Evolutionary conservation across 2,329 filamentous ascomycete genomes (phyloP).

Genomic region (Ceratocystis alfenasii): DNA sequence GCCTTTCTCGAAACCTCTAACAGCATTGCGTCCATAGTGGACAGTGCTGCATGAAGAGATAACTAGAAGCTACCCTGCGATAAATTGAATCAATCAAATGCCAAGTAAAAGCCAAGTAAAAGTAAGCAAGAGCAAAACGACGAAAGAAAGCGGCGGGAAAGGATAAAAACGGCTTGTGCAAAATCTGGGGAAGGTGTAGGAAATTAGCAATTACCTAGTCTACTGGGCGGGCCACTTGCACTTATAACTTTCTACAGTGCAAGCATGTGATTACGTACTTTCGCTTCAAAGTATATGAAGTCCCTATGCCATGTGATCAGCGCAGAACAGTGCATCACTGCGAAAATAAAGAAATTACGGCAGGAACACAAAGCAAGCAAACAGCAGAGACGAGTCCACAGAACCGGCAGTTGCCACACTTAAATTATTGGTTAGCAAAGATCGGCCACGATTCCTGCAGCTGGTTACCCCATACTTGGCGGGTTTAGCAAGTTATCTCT

Average conservation of each 20-base stretch:
- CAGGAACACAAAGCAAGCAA: neutral
- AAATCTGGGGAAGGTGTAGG: slow-evolving; percentile 2
- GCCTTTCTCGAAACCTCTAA: neutral
- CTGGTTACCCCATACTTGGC: neutral
- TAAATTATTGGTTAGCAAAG: neutral
- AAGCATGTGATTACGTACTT: neutral
- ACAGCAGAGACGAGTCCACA: neutral
- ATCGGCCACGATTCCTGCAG: neutral
- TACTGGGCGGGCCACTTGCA: neutral
- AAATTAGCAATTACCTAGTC: neutral
- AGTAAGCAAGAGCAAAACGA: neutral
- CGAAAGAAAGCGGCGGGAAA: neutral
- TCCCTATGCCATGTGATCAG: neutral
- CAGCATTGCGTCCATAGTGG: neutral
- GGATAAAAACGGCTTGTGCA: neutral
- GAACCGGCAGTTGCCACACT: neutral
- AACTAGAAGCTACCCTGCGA: neutral
- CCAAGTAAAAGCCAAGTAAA: neutral
- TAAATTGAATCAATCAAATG: neutral
- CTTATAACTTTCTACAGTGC: neutral
- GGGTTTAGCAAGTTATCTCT: neutral
- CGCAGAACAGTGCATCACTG: neutral
- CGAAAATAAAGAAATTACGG: neutral
- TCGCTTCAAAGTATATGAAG: neutral
- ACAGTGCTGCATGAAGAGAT: neutral